Evolutionary conservation across 179 eudicot genomes (phyloP).

Genomic region (Heliamphora pulchella): DNA sequence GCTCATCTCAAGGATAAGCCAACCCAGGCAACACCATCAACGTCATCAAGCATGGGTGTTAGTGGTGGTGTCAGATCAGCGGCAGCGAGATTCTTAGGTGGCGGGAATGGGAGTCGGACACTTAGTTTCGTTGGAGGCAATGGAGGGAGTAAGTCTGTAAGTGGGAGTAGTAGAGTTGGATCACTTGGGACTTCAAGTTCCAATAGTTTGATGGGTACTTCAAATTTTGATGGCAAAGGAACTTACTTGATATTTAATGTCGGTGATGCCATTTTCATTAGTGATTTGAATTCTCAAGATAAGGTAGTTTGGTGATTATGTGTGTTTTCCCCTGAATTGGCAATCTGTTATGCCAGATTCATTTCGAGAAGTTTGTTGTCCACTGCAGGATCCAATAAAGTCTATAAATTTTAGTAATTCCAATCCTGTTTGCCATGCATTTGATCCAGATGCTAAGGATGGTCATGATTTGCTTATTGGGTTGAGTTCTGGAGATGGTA

Average conservation of each 20-base stretch:
- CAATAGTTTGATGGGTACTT: constrained; percentile 30
- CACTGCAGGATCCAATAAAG: constrained; percentile 78
- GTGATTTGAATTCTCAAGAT: constrained; percentile 80
- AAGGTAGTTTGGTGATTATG: constrained; percentile 45
- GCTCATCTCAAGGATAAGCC: constrained; percentile 81
- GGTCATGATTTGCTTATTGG: constrained; percentile 93
- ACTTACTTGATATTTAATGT: constrained; percentile 79
- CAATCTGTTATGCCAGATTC: constrained; percentile 5
- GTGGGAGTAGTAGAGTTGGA: constrained; percentile 64
- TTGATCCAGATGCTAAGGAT: constrained; percentile 82
- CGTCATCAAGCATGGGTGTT: constrained; percentile 59
- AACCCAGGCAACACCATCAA: constrained; percentile 28
- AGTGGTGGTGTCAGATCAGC: constrained; percentile 82
- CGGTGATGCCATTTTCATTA: constrained; percentile 71
- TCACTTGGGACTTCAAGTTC: constrained; percentile 52
- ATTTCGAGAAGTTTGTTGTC: constrained; percentile 20
- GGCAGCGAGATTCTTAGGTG: constrained; percentile 68
- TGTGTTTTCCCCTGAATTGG: too few species aligned
- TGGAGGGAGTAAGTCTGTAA: constrained; percentile 45
- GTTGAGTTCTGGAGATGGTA: constrained; percentile 85
- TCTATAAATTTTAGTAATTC: constrained; percentile 80
- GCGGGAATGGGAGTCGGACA: constrained; percentile 58
- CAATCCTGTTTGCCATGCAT: constrained; percentile 90
- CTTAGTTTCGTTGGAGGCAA: constrained; percentile 61
- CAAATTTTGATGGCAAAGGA: constrained; percentile 85